Evolutionary conservation across 2,329 filamentous ascomycete genomes (phyloP), one percentile per base, ranked within the genome.

Genomic region (Chaetomium globosum): DNA sequence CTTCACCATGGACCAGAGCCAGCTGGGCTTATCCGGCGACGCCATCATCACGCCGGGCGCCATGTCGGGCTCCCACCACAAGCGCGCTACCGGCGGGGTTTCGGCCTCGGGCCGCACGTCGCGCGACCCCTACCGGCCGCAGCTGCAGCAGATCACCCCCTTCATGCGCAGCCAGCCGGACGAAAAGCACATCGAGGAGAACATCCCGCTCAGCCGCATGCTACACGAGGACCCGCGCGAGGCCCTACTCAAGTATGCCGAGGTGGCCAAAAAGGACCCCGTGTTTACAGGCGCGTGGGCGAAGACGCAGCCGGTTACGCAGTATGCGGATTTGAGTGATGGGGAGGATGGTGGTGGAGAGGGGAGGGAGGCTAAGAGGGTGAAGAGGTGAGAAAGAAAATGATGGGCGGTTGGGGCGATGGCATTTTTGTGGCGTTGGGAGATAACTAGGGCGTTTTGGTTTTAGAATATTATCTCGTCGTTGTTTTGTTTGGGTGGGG

Each of bases 251-350:
- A 97, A 96, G 80, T 99, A 98, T 81, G 94, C 93, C 46, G 92
- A 96, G 63, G 89, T 96, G 75, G 93, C 93, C 13, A 88, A 96
- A 78, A 94, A 92, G 75, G 93, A 98, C 75, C 94, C 93, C 0
- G 84, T 97, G 72, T 99, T 98, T 74, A 99, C 95, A 33, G 92
- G 91, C 71, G 95, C 93, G 19, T 99, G 93, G 91, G 90, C 90
- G 74, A 85, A 89, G 71, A 98, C 93, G 46, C 94, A 98, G 79
- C 95, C 95, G 0, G 89, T 93, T 71, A 92, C 93, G 30, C 89
- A 97, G 70, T 99, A 96, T 80, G 90, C 91, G 8, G 91, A 97
- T 52, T 73, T 95, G 39, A 96, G 93, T 75, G 94, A 96, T 73
- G 91, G 93, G 19, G 93, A 96, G 69, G 89, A 87, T 60, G 84